These are phyloP conservation scores for Aspergillus ostianus DNA, from an alignment of 495 filamentous ascomycete genomes.

Conservation along the genomic window DNA sequence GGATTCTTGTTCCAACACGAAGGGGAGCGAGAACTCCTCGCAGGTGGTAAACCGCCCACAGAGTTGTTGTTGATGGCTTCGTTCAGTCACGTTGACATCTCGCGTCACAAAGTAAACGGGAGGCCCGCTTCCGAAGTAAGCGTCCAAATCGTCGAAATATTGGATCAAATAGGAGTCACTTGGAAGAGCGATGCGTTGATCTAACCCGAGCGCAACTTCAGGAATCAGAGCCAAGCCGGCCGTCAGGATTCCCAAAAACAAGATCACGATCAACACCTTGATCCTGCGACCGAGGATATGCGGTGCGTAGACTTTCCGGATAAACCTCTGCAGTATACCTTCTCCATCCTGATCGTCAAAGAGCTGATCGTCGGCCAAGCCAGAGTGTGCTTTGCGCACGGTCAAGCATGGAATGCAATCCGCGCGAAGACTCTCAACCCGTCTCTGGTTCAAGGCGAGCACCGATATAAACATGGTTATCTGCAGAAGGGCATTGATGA, in stretches of 20 bases:
- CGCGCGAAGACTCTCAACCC: constrained; percentile 81
- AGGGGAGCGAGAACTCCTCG: constrained; percentile 76
- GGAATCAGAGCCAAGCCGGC: constrained; percentile 81
- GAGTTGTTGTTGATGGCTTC: constrained; percentile 74
- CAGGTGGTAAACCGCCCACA: constrained; percentile 92
- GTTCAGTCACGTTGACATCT: constrained; percentile 71
- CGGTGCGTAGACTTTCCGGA: constrained; percentile 85
- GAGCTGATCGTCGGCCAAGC: constrained; percentile 45
- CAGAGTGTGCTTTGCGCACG: constrained; percentile 61
- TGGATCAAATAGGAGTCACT: constrained; percentile 88
- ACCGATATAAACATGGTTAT: constrained; percentile 95
- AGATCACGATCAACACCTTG: constrained; percentile 68
- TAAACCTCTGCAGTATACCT: constrained; percentile 75
- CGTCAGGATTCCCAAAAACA: constrained; percentile 87
- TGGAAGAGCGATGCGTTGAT: constrained; percentile 91
- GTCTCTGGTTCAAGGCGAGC: constrained; percentile 81
- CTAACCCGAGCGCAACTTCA: constrained; percentile 79
- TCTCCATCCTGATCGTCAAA: constrained; percentile 70
- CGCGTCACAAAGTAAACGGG: constrained; percentile 95
- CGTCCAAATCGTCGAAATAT: constrained; percentile 93
- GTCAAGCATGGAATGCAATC: constrained; percentile 91
- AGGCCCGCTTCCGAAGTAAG: constrained; percentile 86
- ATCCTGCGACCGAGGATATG: constrained; percentile 71
- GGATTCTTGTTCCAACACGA: constrained; percentile 86
- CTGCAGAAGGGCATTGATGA: constrained; percentile 93